Evolutionary conservation across 257 asterid genomes (phyloP).

Genomic region (Nicotiana knightiana): DNA sequence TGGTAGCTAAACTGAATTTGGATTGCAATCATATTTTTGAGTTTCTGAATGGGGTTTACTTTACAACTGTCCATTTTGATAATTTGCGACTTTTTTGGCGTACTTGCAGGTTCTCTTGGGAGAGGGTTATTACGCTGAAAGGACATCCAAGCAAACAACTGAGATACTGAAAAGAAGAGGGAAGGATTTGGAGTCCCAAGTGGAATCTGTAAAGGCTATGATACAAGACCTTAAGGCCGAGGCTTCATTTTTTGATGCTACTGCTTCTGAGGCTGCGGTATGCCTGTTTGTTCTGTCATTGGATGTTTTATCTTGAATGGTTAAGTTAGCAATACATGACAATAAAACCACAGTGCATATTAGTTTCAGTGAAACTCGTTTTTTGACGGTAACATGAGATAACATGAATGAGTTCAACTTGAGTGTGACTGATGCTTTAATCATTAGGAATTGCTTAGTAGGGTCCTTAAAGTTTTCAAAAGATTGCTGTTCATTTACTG

Average conservation of each 20-base stretch:
- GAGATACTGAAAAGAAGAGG: slow-evolving; percentile 81
- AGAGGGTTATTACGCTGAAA: slow-evolving; percentile 72
- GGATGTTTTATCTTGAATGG: not conserved
- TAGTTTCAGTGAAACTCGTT: not conserved
- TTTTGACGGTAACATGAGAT: not conserved
- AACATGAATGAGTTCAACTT: not conserved
- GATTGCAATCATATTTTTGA: not conserved
- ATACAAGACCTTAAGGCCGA: slow-evolving; percentile 69
- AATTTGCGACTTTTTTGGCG: not conserved
- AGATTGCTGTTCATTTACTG: not conserved
- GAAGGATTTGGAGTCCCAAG: slow-evolving; percentile 51
- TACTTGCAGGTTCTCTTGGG: slow-evolving; percentile 69
- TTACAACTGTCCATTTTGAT: not conserved
- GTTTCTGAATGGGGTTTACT: not conserved
- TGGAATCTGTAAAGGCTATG: slow-evolving; percentile 58
- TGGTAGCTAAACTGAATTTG: too few relatives aligned
- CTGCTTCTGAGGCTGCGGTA: slow-evolving; percentile 77
- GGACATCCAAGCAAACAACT: slow-evolving; percentile 76
- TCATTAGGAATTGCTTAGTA: not conserved
- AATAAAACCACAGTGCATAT: not conserved
- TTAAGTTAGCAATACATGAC: not conserved
- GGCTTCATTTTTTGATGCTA: slow-evolving; percentile 66
- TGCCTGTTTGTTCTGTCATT: slow-evolving; percentile 15
- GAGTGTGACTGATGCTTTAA: not conserved
- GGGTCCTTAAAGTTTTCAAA: not conserved